phyloP scores from a whole-genome alignment of 2,329 filamentous ascomycete species.

The Diaporthe helianthi region DNA sequence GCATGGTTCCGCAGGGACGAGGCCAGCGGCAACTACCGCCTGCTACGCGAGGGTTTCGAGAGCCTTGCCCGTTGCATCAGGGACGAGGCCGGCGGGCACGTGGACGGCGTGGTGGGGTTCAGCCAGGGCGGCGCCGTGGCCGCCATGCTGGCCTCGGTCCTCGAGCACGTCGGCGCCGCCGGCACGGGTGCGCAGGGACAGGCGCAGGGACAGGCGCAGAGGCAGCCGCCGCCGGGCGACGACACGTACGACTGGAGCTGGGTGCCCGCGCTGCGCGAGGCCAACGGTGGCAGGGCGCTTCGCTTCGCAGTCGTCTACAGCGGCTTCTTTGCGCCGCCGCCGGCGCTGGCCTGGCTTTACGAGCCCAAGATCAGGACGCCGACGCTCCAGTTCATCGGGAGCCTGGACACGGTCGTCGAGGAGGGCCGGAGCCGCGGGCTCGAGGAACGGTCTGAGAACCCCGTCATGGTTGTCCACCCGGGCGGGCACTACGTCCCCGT shows the following conservation, averaged over 20 bases:
- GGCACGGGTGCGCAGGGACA: constrained; percentile 33
- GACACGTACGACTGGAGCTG: constrained; percentile 46
- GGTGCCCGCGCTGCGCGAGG: constrained; percentile 54
- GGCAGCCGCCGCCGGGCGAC: constrained; percentile 48
- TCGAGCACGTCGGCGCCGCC: constrained; percentile 60
- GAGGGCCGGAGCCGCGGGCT: constrained; percentile 74
- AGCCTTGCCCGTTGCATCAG: constrained; percentile 67
- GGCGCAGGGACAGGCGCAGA: too few species aligned
- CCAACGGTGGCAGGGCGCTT: constrained; percentile 55
- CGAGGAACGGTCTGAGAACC: constrained; percentile 67
- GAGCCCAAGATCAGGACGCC: constrained; percentile 79
- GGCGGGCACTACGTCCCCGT: constrained; percentile 91
- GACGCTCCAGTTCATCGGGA: constrained; percentile 81
- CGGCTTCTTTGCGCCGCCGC: constrained; percentile 73
- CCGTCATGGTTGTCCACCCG: constrained; percentile 72
- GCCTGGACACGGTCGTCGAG: constrained; percentile 86
- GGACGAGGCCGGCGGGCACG: constrained; percentile 67
- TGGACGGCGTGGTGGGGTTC: constrained; percentile 84
- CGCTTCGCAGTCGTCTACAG: constrained; percentile 80
- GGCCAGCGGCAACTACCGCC: constrained; percentile 68
- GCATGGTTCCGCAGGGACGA: constrained; percentile 83
- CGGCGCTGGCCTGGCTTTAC: constrained; percentile 72
- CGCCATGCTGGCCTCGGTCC: constrained; percentile 72
- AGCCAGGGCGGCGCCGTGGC: constrained; percentile 79
- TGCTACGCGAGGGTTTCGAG: constrained; percentile 72